Evolutionary conservation across 371 early-diverging fungal genomes (phyloP), one percentile per base, ranked within the genome.

Genomic region (Actinomucor elegans): DNA sequence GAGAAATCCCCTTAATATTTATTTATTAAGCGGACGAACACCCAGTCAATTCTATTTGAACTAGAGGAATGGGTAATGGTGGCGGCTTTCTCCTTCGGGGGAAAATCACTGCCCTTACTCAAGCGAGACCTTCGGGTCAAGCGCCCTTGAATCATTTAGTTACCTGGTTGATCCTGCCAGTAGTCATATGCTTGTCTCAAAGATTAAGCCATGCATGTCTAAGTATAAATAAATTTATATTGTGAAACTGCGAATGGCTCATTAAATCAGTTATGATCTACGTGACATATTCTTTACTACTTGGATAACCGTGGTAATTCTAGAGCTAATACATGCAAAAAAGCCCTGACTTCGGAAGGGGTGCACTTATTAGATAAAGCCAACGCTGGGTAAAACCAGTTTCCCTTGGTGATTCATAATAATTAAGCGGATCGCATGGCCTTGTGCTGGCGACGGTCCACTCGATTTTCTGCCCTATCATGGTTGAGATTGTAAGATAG

Each of bases 271-370:
- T 29, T 43, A 36, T n/a, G 36, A 36, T 36, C 15, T 36, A 36
- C 36, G 36, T 40, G 17, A 40, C 14, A 15, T 21, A 40, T 40
- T 40, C 41, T 48, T 48, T 35, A 35, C 47, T 48, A 48, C 35
- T 48, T 33, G 21, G 26, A 50, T 50, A 50, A 50, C 50, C 50
- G 50, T 50, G 50, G 50, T 50, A 50, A 50, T 50, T 50, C 50
- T 50, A 50, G 50, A 50, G 50, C 50, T 50, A 50, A 50, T 50
- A 50, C 50, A 50, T 50, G 50, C 50, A 50, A 50, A 38, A 50
- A 50, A 48, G 29, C 50, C 50, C 40, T 21, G 50, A 50, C 50
- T 50, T 50, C 28, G 38, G 50, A 50, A 50, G 37, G 50, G 50
- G 50, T 50, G 50, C 50, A 50, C 50, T 50, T 50, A 50, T 50